A percentile compares a stretch with the other conserved stretches of the same genome.
These are phyloP conservation scores for Mycena indigotica DNA, from an alignment of 768 basidiomycete species.

Conservation along the genomic window DNA sequence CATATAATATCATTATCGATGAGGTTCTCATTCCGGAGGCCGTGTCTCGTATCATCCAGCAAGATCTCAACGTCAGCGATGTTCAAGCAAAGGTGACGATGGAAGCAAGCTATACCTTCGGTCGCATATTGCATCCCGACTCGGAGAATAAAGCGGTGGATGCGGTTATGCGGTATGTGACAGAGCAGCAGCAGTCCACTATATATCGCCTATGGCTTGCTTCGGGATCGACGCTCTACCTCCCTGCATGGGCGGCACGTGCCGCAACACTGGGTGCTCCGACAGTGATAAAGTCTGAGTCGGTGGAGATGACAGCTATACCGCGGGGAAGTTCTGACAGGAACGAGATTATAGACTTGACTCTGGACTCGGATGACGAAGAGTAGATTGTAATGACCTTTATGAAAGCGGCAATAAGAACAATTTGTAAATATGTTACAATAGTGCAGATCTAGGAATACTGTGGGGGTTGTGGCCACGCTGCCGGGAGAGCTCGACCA, in stretches of 20 bases:
- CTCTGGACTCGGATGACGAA: too few species aligned
- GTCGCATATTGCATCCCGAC: background rate
- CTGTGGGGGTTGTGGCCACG: background rate
- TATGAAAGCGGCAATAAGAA: background rate
- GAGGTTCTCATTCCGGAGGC: background rate
- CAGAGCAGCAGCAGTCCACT: background rate
- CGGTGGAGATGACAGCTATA: too few species aligned
- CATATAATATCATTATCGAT: background rate
- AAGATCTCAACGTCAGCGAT: background rate
- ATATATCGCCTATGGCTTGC: background rate
- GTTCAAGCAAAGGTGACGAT: background rate
- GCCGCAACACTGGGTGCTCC: too few species aligned
- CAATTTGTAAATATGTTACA: background rate
- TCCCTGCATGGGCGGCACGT: too few species aligned
- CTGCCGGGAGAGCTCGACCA: constrained; percentile 8
- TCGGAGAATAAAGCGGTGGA: background rate
- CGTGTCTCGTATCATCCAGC: background rate
- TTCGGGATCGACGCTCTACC: background rate
- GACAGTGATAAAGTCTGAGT: too few species aligned
- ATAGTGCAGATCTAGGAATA: background rate
- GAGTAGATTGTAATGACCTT: background rate
- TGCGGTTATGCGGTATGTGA: background rate
- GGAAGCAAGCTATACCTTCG: background rate
- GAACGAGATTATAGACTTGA: too few species aligned
- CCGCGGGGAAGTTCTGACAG: too few species aligned